Percentiles rank a stretch among this genome's conserved stretches.
phyloP scores from a whole-genome alignment of 2,329 filamentous ascomycete species.

The Chrysoporthe deuterocubensis region DNA sequence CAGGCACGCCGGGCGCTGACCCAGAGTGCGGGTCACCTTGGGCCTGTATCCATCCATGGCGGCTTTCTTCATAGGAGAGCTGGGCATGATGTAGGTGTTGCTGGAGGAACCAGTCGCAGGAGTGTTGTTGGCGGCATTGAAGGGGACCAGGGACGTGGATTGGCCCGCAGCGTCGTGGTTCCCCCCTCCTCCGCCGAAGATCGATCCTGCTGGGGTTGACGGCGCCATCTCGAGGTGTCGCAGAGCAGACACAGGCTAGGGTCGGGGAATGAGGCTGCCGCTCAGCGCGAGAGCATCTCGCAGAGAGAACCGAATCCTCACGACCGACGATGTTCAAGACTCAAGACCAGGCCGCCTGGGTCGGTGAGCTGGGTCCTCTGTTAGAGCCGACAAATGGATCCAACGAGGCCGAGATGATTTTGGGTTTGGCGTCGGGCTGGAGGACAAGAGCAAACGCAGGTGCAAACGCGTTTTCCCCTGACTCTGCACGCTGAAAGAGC shows the following conservation, averaged over 20 bases:
- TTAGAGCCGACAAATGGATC: neutral
- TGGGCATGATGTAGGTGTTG: constrained; percentile 90
- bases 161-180: constrained; percentile 36
- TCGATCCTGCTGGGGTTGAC: constrained; percentile 49
- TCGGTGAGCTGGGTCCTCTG: neutral
- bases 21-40: constrained; percentile 77
- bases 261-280: neutral
- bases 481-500: constrained; percentile 19
- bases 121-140: constrained; percentile 36
- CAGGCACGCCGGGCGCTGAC: constrained; percentile 86
- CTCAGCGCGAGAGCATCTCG: constrained; percentile 23
- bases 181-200: constrained; percentile 46
- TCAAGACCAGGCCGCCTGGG: constrained; percentile 1
- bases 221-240: constrained; percentile 44
- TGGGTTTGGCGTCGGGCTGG: neutral
- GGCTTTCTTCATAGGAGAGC: constrained; percentile 73
- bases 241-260: constrained; percentile 3
- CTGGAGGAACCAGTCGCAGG: constrained; percentile 58
- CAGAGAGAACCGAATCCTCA: neutral
- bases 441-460: neutral
- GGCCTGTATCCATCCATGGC: constrained; percentile 79
- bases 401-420: neutral
- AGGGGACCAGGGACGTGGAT: constrained; percentile 35
- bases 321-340: neutral
- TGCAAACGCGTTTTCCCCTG: constrained; percentile 16